Conservation (phyloP, 1,284 basidiomycete genomes). For the Leccinum solheimii region DNA sequence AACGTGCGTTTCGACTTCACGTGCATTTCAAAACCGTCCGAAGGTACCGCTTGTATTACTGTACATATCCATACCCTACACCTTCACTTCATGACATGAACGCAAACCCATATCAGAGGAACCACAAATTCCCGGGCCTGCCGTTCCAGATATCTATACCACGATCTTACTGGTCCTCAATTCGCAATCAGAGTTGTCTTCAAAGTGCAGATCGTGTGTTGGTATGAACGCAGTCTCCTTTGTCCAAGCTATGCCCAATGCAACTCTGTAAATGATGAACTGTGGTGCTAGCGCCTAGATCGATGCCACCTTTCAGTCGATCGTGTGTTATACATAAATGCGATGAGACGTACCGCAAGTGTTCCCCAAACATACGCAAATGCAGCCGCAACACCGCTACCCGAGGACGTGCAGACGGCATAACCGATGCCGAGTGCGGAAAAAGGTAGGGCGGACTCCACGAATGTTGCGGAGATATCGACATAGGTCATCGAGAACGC, state of each 20-base stretch:
- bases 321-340: neutral
- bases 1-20: too few species aligned
- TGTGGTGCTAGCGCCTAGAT: conserved; percentile 7
- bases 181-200: neutral
- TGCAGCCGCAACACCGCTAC: neutral
- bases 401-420: neutral
- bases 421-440: conserved; percentile 2
- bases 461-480: conserved; percentile 3
- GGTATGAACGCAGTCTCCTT: neutral
- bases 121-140: neutral
- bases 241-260: conserved; percentile 2
- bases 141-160: neutral
- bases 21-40: too few species aligned
- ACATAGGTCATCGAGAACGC: conserved; percentile 1
- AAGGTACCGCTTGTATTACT: too few species aligned
- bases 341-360: neutral
- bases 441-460: conserved; percentile 8
- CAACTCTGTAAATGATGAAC: conserved; percentile 10
- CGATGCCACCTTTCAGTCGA: neutral
- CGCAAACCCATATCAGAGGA: neutral
- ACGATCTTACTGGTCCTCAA: neutral
- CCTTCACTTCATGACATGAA: neutral
- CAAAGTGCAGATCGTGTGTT: neutral
- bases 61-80: neutral
- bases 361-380: conserved; percentile 5